These are phyloP conservation scores for Metroxylon sagu DNA, from an alignment of 176 grass and related monocot species.

Conservation along the genomic window DNA sequence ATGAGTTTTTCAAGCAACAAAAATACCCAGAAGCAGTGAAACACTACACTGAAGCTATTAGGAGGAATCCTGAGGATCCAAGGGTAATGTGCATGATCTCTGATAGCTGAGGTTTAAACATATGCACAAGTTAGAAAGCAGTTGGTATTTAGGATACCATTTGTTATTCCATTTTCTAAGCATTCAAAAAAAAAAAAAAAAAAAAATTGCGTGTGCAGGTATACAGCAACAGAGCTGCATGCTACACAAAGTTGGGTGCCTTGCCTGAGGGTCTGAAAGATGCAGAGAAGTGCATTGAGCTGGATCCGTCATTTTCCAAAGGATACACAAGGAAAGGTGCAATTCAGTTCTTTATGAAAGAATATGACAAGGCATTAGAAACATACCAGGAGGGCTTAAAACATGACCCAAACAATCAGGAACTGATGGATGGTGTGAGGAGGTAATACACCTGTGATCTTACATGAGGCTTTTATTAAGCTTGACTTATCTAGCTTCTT, in stretches of 20 bases:
- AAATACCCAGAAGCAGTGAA: constrained; percentile 94
- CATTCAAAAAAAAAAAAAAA: background rate
- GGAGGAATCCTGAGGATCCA: constrained; percentile 79
- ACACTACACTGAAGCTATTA: constrained; percentile 90
- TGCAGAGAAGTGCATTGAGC: constrained; percentile 93
- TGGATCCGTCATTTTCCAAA: constrained; percentile 90
- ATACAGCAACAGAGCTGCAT: constrained; percentile 97
- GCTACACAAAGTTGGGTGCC: constrained; percentile 88
- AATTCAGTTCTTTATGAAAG: constrained; percentile 98
- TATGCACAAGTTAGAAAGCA: background rate
- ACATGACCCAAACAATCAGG: constrained; percentile 75
- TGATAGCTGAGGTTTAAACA: constrained; percentile 1
- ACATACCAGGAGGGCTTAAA: constrained; percentile 98
- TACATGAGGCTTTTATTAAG: too few species aligned
- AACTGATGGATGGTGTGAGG: constrained; percentile 70
- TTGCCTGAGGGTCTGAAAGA: constrained; percentile 98
- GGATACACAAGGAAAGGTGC: constrained; percentile 97
- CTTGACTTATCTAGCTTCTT: too few species aligned
- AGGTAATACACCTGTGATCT: constrained; percentile 28
- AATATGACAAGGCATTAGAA: constrained; percentile 86
- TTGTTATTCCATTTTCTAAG: background rate
- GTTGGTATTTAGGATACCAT: background rate
- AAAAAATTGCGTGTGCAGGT: constrained; percentile 33
- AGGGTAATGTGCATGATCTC: constrained; percentile 45
- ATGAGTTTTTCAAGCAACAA: constrained; percentile 82